Conservation (phyloP, 352 stramenopile species). For the Globisporangium cederbergense region DNA sequence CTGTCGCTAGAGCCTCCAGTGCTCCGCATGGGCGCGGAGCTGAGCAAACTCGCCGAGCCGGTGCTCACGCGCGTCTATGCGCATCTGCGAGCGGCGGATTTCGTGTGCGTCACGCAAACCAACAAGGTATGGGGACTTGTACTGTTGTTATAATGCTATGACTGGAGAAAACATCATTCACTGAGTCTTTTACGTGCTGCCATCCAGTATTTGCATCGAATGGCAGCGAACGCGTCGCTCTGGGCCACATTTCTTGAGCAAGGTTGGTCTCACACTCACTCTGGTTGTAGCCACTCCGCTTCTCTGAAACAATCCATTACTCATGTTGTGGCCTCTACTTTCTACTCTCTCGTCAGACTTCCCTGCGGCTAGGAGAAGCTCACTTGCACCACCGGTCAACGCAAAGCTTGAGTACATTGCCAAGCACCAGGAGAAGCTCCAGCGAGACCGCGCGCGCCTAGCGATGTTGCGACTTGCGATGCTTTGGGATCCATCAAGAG, state of each 20-base stretch:
- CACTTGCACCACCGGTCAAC: background rate
- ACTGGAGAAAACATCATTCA: background rate
- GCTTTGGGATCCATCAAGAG: background rate
- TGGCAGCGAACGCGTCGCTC: conserved; percentile 18
- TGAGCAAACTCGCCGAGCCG: conserved; percentile 34
- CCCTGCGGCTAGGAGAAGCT: background rate
- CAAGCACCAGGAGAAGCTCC: background rate
- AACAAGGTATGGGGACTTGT: conserved; percentile 27
- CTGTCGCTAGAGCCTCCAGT: conserved; percentile 15
- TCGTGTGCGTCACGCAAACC: conserved; percentile 29
- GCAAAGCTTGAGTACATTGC: conserved; percentile 4
- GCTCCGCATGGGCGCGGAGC: conserved; percentile 32
- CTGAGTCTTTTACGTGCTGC: too few species aligned
- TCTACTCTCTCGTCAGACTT: background rate
- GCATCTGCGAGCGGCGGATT: conserved; percentile 33
- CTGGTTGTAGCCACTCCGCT: background rate
- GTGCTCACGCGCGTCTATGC: conserved; percentile 24
- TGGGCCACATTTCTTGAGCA: conserved; percentile 30
- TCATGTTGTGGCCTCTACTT: background rate
- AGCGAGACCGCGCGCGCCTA: background rate
- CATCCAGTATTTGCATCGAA: conserved; percentile 2
- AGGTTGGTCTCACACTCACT: conserved; percentile 20
- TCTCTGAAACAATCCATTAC: background rate
- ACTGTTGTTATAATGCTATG: background rate
- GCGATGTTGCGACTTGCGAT: conserved; percentile 3